Conservation (phyloP, 768 basidiomycete species). For the Filobasidium floriforme region DNA sequence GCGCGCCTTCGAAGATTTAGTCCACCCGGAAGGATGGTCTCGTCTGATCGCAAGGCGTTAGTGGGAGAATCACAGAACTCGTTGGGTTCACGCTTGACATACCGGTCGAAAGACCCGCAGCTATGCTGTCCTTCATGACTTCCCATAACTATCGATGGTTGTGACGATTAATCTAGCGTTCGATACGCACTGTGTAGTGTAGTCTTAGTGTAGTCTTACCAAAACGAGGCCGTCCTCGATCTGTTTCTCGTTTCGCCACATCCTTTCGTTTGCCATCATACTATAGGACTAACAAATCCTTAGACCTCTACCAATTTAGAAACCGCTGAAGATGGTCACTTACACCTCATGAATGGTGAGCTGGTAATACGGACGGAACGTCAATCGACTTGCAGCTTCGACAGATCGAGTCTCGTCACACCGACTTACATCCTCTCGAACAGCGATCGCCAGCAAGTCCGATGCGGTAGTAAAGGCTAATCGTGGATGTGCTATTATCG, state of each 20-base stretch:
- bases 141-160: slow-evolving; percentile 58
- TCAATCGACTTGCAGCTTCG: no score
- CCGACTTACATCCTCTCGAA: neutral
- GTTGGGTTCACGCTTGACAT: neutral
- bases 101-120: neutral
- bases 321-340: no score
- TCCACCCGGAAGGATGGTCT: neutral
- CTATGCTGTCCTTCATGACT: slow-evolving; percentile 67
- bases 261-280: no score
- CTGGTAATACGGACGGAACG: no score
- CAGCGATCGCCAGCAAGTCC: neutral
- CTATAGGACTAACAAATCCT: no score
- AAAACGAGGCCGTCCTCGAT: no score
- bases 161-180: neutral
- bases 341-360: no score
- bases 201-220: no score
- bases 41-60: neutral
- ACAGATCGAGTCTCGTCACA: no score
- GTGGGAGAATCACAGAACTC: no score
- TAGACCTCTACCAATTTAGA: no score
- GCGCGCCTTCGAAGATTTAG: slow-evolving; percentile 75
- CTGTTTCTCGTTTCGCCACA: no score
- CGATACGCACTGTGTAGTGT: neutral
- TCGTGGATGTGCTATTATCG: neutral
- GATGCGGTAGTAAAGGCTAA: neutral